Conservation (phyloP, 441 rosid species). For the Pelargonium fulgidum region DNA sequence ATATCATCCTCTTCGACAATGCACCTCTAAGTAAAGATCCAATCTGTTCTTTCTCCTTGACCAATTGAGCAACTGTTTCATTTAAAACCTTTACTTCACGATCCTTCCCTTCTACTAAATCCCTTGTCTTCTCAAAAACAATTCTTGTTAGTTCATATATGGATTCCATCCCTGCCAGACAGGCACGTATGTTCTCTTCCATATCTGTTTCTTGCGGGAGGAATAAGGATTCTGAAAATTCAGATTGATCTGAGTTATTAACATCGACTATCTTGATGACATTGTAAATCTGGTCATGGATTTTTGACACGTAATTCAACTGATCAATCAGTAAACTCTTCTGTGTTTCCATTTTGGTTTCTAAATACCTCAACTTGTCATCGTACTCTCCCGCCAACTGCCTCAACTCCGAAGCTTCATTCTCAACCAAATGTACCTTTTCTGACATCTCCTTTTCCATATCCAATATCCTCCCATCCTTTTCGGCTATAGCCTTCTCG, state of each 20-base stretch:
- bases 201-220: slow-evolving; percentile 67
- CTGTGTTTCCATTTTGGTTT: slow-evolving; percentile 50
- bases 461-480: slow-evolving; percentile 44
- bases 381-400: slow-evolving; percentile 58
- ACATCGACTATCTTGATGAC: slow-evolving; percentile 52
- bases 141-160: slow-evolving; percentile 53
- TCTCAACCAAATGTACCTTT: slow-evolving; percentile 39
- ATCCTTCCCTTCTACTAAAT: slow-evolving; percentile 54
- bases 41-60: slow-evolving; percentile 80
- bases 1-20: slow-evolving; percentile 57
- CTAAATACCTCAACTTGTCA: slow-evolving; percentile 51
- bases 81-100: slow-evolving; percentile 50
- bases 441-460: slow-evolving; percentile 45
- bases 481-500: slow-evolving; percentile 47
- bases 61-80: slow-evolving; percentile 54
- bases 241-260: slow-evolving; percentile 51
- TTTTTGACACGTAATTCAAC: slow-evolving; percentile 64
- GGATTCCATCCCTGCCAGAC: slow-evolving; percentile 85
- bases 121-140: slow-evolving; percentile 45
- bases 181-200: slow-evolving; percentile 80
- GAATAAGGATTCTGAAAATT: slow-evolving; percentile 70
- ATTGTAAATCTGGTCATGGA: slow-evolving; percentile 60
- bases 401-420: slow-evolving; percentile 50
- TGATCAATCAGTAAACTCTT: slow-evolving; percentile 74
- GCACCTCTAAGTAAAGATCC: slow-evolving; percentile 80